Conservation (phyloP, 441 rosid species). For the Theobroma grandiflorum region DNA sequence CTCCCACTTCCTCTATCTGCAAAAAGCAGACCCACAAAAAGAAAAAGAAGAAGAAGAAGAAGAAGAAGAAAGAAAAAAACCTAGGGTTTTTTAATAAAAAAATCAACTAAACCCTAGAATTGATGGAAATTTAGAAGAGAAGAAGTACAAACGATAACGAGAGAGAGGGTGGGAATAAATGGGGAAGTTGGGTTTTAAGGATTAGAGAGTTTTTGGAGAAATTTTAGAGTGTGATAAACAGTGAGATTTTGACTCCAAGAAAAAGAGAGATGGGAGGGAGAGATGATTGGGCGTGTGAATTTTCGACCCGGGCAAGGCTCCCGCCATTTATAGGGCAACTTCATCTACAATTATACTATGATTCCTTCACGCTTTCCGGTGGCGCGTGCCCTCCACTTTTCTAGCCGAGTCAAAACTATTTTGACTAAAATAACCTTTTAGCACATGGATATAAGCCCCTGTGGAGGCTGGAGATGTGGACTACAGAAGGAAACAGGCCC, state of each 20-base stretch:
- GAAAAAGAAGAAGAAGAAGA: background rate
- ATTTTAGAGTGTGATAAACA: constrained; percentile 20
- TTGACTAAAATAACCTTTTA: background rate
- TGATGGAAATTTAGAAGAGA: constrained; percentile 3
- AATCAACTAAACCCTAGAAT: constrained; percentile 34
- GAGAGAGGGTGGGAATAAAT: background rate
- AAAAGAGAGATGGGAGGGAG: background rate
- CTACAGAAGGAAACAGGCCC: no score
- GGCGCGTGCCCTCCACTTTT: constrained; percentile 25
- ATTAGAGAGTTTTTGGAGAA: constrained; percentile 44
- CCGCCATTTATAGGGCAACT: constrained; percentile 56
- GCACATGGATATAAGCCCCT: background rate
- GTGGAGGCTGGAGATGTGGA: no score
- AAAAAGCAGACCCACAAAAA: constrained; percentile 35
- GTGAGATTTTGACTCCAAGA: constrained; percentile 21
- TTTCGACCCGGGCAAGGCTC: constrained; percentile 26
- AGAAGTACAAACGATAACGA: background rate
- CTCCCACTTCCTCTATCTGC: constrained; percentile 19
- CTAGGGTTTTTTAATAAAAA: constrained; percentile 38
- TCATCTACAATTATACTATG: background rate
- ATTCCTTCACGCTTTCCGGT: constrained; percentile 23
- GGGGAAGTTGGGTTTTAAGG: constrained; percentile 32
- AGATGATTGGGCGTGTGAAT: constrained; percentile 35
- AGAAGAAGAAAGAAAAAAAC: constrained; percentile 22
- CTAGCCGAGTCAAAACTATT: background rate